Evolutionary conservation across 2,329 filamentous ascomycete species (phyloP).

Genomic region (Dichotomopilus funicola): DNA sequence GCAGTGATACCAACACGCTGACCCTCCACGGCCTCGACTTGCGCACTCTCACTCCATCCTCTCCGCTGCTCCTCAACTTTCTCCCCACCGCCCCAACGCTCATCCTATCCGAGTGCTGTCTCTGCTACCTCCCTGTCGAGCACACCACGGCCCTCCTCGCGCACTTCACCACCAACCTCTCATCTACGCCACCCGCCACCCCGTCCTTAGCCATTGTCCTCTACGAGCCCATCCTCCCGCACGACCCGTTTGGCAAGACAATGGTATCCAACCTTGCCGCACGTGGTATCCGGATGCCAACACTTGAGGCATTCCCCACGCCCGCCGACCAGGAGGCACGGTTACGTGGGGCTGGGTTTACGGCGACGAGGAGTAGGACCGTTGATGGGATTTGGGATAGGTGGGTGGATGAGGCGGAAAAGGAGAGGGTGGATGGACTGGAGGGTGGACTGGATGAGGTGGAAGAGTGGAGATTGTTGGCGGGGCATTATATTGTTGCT

Average conservation of each 20-base stretch:
- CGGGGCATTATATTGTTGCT: conserved; percentile 79
- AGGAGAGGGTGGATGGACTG: conserved; percentile 67
- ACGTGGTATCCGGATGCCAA: conserved; percentile 77
- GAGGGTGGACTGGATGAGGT: conserved; percentile 89
- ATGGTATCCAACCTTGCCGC: conserved; percentile 88
- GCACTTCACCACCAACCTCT: conserved; percentile 53
- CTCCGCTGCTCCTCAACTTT: conserved; percentile 37
- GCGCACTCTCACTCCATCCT: conserved; percentile 43
- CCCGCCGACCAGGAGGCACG: conserved; percentile 62
- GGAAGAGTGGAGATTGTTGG: conserved; percentile 86
- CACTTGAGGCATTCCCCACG: conserved; percentile 64
- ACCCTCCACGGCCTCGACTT: conserved; percentile 63
- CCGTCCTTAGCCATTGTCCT: conserved; percentile 55
- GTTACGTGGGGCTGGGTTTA: conserved; percentile 60
- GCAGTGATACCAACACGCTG: conserved; percentile 12
- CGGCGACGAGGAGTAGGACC: conserved; percentile 9
- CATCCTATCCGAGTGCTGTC: conserved; percentile 88
- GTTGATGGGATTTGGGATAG: conserved; percentile 57
- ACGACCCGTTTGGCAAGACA: conserved; percentile 80
- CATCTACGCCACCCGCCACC: conserved; percentile 38
- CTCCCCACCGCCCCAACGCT: conserved; percentile 64
- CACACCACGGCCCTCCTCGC: conserved; percentile 58
- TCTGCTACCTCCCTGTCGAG: conserved; percentile 72
- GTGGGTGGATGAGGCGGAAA: conserved; percentile 68
- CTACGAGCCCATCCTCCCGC: conserved; percentile 82